Evolutionary conservation across 768 basidiomycete genomes (phyloP).

Genomic region (Termitomyces sp.): DNA sequence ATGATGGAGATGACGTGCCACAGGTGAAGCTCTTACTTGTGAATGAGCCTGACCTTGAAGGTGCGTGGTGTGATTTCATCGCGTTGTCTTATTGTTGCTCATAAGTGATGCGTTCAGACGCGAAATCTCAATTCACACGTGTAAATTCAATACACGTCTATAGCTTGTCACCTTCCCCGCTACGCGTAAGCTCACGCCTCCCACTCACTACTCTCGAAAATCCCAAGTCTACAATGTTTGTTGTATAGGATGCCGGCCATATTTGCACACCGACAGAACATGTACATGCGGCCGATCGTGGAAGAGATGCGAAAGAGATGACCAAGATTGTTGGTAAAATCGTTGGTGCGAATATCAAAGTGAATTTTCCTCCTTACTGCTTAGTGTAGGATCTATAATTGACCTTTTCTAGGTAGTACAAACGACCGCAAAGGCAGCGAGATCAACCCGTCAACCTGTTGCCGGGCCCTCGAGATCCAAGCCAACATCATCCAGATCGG

Average conservation of each 20-base stretch:
- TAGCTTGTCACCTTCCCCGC: slow-evolving; percentile 59
- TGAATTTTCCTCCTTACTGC: slow-evolving; percentile 16
- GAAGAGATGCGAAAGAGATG: slow-evolving; percentile 33
- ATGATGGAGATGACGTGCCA: slow-evolving; percentile 37
- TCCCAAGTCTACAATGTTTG: background rate
- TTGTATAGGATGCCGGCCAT: slow-evolving; percentile 36
- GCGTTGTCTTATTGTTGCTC: background rate
- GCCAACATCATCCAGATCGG: slow-evolving; percentile 25
- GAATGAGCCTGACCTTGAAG: slow-evolving; percentile 56
- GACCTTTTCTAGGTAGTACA: slow-evolving; percentile 6
- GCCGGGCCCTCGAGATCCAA: slow-evolving; percentile 36
- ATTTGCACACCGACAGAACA: slow-evolving; percentile 34
- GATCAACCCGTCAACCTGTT: slow-evolving; percentile 25
- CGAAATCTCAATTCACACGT: slow-evolving; percentile 44
- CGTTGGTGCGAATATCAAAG: slow-evolving; percentile 39
- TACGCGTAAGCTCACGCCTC: slow-evolving; percentile 40
- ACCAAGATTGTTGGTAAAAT: slow-evolving; percentile 42
- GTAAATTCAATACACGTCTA: slow-evolving; percentile 63
- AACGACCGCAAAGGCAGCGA: slow-evolving; percentile 10
- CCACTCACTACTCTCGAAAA: background rate
- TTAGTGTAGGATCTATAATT: background rate
- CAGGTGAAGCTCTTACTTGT: slow-evolving; percentile 52
- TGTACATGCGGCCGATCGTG: slow-evolving; percentile 34
- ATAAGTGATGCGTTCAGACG: slow-evolving; percentile 31
- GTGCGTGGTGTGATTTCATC: slow-evolving; percentile 31